phyloP scores from a whole-genome alignment of 805 yeast genomes.

The Yamadazyma ubonensis region DNA sequence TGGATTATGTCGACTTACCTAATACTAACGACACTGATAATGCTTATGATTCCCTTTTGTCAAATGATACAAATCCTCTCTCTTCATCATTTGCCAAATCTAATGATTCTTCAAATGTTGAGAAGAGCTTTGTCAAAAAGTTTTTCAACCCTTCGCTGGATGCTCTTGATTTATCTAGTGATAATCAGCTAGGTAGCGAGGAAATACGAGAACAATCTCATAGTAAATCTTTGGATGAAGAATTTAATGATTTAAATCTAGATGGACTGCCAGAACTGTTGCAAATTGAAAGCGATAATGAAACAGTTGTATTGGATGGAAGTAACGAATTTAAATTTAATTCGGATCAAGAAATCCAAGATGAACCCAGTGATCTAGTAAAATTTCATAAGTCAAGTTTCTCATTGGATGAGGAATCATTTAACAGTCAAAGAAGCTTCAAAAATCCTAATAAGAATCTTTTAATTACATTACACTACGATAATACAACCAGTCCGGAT shows the following conservation, averaged over 20 bases:
- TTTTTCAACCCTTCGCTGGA: slow-evolving; percentile 7
- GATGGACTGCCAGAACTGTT: too few species aligned
- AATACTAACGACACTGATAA: slow-evolving; percentile 14
- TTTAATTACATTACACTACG: slow-evolving; percentile 14
- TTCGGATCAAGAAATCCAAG: too few species aligned
- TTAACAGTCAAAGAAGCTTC: slow-evolving; percentile 14
- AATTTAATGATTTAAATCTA: slow-evolving; percentile 8
- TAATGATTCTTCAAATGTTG: neutral
- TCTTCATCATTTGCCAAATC: slow-evolving; percentile 1
- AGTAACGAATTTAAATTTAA: slow-evolving; percentile 7
- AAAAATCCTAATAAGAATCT: slow-evolving; percentile 10
- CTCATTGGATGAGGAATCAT: slow-evolving; percentile 4
- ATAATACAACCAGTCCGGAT: slow-evolving; percentile 4
- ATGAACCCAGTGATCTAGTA: too few species aligned
- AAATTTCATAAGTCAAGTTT: neutral
- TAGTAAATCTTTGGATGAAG: slow-evolving; percentile 5
- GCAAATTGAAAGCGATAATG: slow-evolving; percentile 31
- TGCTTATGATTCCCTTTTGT: slow-evolving; percentile 14
- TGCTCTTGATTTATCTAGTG: neutral
- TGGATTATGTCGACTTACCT: slow-evolving; percentile 16
- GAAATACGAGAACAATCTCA: too few species aligned
- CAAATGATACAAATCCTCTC: slow-evolving; percentile 12
- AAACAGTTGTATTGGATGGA: slow-evolving; percentile 27
- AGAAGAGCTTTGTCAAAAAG: slow-evolving; percentile 6
- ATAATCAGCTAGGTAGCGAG: too few species aligned